Evolutionary conservation across 2,329 filamentous ascomycete genomes (phyloP).

Genomic region (Pseudogymnoascus sp.): DNA sequence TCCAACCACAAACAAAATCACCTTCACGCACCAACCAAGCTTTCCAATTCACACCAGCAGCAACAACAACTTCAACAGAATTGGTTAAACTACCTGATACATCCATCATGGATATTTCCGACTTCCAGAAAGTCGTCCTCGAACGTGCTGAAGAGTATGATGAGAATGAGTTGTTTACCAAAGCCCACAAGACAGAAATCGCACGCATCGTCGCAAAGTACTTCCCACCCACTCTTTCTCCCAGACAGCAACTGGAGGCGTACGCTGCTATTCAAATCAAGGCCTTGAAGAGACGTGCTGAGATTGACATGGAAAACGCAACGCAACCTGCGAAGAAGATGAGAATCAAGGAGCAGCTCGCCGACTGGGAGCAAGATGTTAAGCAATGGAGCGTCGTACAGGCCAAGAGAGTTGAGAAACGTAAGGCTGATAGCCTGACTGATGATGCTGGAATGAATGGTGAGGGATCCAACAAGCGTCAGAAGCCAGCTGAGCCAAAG

Average conservation of each 20-base stretch:
- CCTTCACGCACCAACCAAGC: background rate
- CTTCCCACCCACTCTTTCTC: background rate
- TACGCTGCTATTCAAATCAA: background rate
- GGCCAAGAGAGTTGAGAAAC: slow-evolving; percentile 17
- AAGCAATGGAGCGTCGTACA: background rate
- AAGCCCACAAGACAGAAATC: background rate
- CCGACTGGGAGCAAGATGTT: background rate
- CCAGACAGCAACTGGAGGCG: background rate
- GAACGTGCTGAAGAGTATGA: background rate
- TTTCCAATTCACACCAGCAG: background rate
- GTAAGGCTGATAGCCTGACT: slow-evolving; percentile 17
- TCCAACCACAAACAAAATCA: background rate
- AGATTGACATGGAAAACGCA: background rate
- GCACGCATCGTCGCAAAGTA: background rate
- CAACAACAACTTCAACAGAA: background rate
- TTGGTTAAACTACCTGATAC: slow-evolving; percentile 3
- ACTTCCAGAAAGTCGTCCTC: background rate
- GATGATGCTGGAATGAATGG: slow-evolving; percentile 21
- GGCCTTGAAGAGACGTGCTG: background rate
- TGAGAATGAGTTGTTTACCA: background rate
- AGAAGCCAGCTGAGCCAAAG: slow-evolving; percentile 13
- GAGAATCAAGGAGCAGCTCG: background rate
- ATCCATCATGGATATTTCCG: background rate
- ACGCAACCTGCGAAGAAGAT: background rate
- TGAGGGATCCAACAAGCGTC: slow-evolving; percentile 23